Base-by-base conservation (phyloP, 495 filamentous ascomycete species). In the Margaritispora aquatica region DNA sequence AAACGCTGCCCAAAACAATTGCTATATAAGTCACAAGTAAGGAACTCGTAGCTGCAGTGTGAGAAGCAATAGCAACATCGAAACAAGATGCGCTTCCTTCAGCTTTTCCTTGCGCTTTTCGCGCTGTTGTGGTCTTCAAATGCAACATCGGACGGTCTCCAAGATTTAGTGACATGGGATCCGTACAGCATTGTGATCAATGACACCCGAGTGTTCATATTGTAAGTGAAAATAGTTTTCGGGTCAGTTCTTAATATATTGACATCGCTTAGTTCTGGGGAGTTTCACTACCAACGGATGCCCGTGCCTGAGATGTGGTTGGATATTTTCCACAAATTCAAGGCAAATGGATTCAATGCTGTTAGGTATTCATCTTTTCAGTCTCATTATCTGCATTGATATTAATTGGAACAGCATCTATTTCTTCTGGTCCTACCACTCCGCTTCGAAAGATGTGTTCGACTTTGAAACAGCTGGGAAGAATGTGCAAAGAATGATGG, bases 261-360 rank as follows among this genome's bases (percentile, higher is more conserved):
- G 41, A 36, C 23, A 54, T 26, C 19, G 26, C 20, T 29, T 52
- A 67, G 65, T 36, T 72, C 82, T 1, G 82, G 80, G 17, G 82
- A 85, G 66, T 79, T 85, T 21, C 81, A 84, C 59, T 84, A 83
- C 53, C 70, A 72, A 57, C 74, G 82, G 10, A 73, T 86, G 19
- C 82, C 83, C 0, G 80, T 83, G 1, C 82, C 82, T 0, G 82
- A 83, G 48, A 58, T 82, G 44, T 68, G 60, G 60, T 24, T 65
- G 27, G 82, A 86, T 66, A 75, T 84, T 36, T 77, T 86, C 24
- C 74, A 86, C 62, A 86, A 86, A 61, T 70, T 84, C 52, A 73
- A 75, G 56, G 80, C 83, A 3, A 78, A 75, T 56, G 83, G 83
- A 0, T 81, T 72, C 59, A 84, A 82, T 64, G 75, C 81, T 22